phyloP scores from a whole-genome alignment of 148 eudicot species.

The Diospyros lotus region DNA sequence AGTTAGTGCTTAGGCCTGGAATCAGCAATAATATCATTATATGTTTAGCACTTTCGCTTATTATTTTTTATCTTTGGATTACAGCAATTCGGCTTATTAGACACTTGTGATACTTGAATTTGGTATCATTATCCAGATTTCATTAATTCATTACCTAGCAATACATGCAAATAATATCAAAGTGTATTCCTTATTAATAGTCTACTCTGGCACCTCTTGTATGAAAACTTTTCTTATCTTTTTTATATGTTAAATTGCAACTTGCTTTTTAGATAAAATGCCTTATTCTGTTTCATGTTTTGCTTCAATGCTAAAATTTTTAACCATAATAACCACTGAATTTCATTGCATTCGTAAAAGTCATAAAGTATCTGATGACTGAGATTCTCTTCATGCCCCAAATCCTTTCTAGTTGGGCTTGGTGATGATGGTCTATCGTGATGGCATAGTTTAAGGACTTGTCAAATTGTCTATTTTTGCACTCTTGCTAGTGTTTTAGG shows the following conservation, averaged over 20 bases:
- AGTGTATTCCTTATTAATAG: background rate
- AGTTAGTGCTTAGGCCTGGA: conserved; percentile 1
- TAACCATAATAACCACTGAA: background rate
- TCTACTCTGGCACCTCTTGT: conserved; percentile 1
- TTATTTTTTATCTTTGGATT: background rate
- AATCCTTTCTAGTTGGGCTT: background rate
- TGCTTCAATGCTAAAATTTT: background rate
- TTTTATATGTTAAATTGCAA: background rate
- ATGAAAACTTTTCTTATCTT: background rate
- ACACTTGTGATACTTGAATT: conserved; percentile 6
- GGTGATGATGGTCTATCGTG: background rate
- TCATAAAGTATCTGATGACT: background rate
- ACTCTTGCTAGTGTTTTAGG: conserved; percentile 10
- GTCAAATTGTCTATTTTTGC: background rate
- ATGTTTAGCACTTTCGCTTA: too few species aligned
- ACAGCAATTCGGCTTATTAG: background rate
- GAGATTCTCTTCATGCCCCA: background rate
- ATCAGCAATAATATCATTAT: background rate
- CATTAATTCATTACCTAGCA: background rate
- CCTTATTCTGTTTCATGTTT: background rate
- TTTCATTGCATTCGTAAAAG: background rate
- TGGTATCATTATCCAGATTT: background rate
- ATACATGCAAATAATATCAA: background rate
- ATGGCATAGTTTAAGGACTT: background rate
- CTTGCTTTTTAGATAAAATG: background rate